phyloP scores from a whole-genome alignment of 2,329 filamentous ascomycete species.

The Aspergillus alliaceus region DNA sequence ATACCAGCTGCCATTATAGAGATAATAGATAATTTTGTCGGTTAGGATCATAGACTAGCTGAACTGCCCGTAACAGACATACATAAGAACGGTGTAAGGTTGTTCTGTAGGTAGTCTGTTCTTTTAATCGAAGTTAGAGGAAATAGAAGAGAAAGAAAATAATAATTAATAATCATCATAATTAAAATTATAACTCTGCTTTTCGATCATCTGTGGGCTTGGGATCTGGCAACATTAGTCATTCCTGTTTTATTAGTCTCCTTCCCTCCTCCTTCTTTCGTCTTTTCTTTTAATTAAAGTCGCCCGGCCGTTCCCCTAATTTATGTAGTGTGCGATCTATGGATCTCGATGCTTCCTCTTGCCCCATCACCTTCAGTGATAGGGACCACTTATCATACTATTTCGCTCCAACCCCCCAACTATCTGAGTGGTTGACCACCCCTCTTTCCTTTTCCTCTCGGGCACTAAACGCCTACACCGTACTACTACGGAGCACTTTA shows the following conservation, averaged over 20 bases:
- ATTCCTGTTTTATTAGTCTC: conserved; percentile 4
- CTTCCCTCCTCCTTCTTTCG: background rate
- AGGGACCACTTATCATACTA: conserved; percentile 7
- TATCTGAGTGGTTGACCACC: background rate
- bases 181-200: no score
- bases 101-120: background rate
- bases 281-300: conserved; percentile 11
- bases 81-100: background rate
- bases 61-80: background rate
- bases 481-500: background rate
- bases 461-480: background rate
- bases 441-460: background rate
- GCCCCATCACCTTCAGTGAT: conserved; percentile 6
- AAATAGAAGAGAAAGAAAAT: background rate
- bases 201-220: conserved; percentile 5
- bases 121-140: background rate
- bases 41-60: background rate
- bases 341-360: conserved; percentile 15
- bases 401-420: conserved; percentile 4
- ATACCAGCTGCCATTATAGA: background rate
- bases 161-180: background rate
- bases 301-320: conserved; percentile 17
- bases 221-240: conserved; percentile 8
- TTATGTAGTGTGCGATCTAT: conserved; percentile 22
- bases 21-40: no score